A percentile compares a stretch with the other conserved stretches of the same genome.
Evolutionary conservation across 208 protist genomes (phyloP).

Genomic region (Acanthamoeba lenticulata): DNA sequence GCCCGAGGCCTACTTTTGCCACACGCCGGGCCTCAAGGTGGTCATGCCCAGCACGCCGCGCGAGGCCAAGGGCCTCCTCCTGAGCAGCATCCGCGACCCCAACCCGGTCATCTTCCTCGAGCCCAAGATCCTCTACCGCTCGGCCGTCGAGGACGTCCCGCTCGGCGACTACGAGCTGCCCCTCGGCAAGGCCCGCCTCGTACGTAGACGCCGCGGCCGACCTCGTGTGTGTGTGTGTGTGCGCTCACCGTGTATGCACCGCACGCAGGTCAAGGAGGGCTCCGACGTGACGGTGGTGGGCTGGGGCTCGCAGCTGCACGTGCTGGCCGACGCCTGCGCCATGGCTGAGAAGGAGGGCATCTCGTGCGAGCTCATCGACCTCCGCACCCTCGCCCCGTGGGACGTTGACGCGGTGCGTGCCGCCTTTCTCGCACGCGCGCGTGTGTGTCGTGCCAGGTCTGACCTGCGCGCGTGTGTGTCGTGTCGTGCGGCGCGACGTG

Average conservation of each 20-base stretch:
- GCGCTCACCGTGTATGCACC: not conserved
- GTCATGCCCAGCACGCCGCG: conserved; percentile 87
- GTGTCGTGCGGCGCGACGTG: not conserved
- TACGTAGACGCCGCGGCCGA: conserved; percentile 45
- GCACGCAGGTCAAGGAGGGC: conserved; percentile 86
- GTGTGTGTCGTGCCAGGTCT: not conserved
- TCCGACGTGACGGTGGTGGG: conserved; percentile 96
- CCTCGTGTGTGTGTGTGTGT: not conserved
- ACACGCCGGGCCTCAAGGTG: conserved; percentile 93
- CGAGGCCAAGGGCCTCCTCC: conserved; percentile 93
- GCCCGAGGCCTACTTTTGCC: conserved; percentile 96
- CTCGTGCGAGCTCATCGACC: conserved; percentile 96
- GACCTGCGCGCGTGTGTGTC: not conserved
- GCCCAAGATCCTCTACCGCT: conserved; percentile 95
- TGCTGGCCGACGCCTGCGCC: conserved; percentile 87
- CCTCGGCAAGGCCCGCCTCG: conserved; percentile 93
- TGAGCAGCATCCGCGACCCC: conserved; percentile 93
- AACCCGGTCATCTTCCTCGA: conserved; percentile 97
- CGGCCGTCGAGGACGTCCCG: conserved; percentile 88
- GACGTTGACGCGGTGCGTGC: conserved; percentile 94
- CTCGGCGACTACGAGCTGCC: conserved; percentile 94
- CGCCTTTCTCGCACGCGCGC: too few species aligned
- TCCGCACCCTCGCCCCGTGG: conserved; percentile 95
- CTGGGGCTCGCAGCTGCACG: conserved; percentile 86
- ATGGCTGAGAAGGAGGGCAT: conserved; percentile 91